Base-by-base conservation (phyloP, 2,329 filamentous ascomycete species). In the Colletotrichum agaves region DNA sequence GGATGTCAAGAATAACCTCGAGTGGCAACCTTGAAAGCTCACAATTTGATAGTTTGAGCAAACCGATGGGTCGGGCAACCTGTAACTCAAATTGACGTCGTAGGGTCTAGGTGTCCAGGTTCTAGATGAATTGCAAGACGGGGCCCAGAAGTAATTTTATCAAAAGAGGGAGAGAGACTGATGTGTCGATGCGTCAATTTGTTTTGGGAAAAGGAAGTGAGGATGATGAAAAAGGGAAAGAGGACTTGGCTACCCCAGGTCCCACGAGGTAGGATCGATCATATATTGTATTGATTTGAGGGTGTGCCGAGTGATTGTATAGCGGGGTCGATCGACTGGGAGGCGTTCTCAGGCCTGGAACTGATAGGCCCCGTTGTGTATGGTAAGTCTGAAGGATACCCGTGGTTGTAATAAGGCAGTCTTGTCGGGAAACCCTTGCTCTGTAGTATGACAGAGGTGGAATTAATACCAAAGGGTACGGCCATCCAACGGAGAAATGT, bases 381-480 rank as follows among this genome's bases (percentile, higher is more conserved):
- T 79, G 73, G 77, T 75, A 76, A 74, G 72, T 79, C 71, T 64
- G 52, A 52, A 75, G 61, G 65, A 60, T 60, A 61, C 46, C 65
- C 46, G 65, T 55, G 65, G 47, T 47, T 27, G 64, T 74, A 81
- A 78, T 75, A 77, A 80, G 77, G 75, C 77, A 73, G 73, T 74
- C 72, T 73, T 75, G 75, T 75, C 72, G 75, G 76, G 76, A 74
- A 75, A 74, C 78, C 80, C 79, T 74, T 81, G 78, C 70, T 75
- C 75, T 75, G 76, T 75, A 75, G 77, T 79, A 78, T 77, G 79
- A 80, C 77, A 81, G 78, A 83, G 77, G 78, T 81, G 78, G 80
- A 78, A 80, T 82, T 79, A 82, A 81, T 82, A 82, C 79, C 80
- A 78, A 77, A 76, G 75, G 75, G 78, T 79, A 80, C 76, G 73